Evolutionary conservation across 208 protist genomes (phyloP).

Genomic region (Wallacemonas rigidus): DNA sequence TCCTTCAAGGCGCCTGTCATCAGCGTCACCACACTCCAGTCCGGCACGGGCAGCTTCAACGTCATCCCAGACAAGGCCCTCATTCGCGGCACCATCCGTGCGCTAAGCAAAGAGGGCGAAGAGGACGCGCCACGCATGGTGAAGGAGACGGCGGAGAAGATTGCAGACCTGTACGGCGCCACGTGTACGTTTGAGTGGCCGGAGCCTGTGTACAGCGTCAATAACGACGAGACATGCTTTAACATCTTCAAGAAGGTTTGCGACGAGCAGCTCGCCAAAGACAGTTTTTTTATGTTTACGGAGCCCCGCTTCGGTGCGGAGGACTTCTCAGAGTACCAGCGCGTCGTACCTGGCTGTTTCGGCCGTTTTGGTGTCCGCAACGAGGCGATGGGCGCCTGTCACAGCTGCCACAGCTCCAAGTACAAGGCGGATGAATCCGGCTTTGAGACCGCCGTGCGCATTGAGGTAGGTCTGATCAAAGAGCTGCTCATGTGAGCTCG

Average conservation of each 20-base stretch:
- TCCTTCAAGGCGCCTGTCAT: conserved; percentile 59
- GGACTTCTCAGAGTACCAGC: conserved; percentile 45
- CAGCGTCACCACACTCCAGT: conserved; percentile 59
- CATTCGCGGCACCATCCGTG: conserved; percentile 48
- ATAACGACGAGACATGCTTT: conserved; percentile 33
- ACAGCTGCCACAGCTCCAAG: conserved; percentile 47
- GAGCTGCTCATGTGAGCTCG: conserved; percentile 39
- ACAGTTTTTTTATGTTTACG: neutral
- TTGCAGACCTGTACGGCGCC: conserved; percentile 28
- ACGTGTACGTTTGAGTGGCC: conserved; percentile 17
- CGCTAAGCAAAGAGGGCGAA: neutral
- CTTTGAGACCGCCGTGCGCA: conserved; percentile 47
- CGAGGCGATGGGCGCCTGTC: conserved; percentile 19
- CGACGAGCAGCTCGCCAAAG: conserved; percentile 27
- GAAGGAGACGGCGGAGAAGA: conserved; percentile 43
- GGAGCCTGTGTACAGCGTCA: conserved; percentile 39
- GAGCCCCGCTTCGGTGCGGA: conserved; percentile 20
- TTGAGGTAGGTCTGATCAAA: conserved; percentile 51
- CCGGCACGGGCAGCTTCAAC: conserved; percentile 64
- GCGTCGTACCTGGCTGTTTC: conserved; percentile 36
- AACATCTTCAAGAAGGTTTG: conserved; percentile 39
- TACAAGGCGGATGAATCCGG: conserved; percentile 53
- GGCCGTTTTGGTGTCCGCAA: conserved; percentile 30
- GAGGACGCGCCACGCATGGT: conserved; percentile 59
- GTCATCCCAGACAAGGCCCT: conserved; percentile 62